Evolutionary conservation across 75 land plant species (phyloP).

Genomic region (Selaginella tamariscina): DNA sequence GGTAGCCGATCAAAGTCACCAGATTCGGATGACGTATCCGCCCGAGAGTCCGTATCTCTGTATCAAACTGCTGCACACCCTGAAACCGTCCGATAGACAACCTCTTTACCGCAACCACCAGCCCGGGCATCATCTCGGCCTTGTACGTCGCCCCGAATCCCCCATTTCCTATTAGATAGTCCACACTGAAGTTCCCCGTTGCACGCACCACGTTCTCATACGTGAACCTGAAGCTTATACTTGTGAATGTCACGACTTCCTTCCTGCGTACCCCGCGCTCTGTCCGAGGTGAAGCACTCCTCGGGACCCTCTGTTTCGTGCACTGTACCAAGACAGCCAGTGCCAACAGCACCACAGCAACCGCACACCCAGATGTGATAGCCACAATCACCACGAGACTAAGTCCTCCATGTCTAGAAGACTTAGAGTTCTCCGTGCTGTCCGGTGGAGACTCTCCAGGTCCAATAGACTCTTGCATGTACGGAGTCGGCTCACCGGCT

Average conservation of each 20-base stretch:
- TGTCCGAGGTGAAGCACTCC: not conserved
- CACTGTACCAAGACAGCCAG: not conserved
- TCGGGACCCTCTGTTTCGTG: constrained; percentile 1
- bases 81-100: constrained; percentile 60
- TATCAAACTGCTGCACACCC: constrained; percentile 65
- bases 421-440: not conserved
- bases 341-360: not conserved
- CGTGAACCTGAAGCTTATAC: constrained; percentile 43
- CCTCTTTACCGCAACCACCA: constrained; percentile 64
- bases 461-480: not conserved
- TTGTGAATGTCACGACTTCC: constrained; percentile 37
- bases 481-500: not conserved
- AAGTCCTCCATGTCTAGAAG: not conserved
- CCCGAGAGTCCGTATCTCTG: constrained; percentile 66
- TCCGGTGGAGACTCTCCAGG: not conserved
- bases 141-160: constrained; percentile 82
- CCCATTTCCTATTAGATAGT: constrained; percentile 61
- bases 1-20: constrained; percentile 70
- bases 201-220: constrained; percentile 50
- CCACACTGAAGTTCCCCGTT: constrained; percentile 46
- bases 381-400: constrained; percentile 7
- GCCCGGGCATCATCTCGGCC: constrained; percentile 55
- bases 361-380: constrained; percentile 6
- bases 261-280: constrained; percentile 13
- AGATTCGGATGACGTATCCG: constrained; percentile 50